phyloP scores from a whole-genome alignment of 2,329 filamentous ascomycete species.

The Colletotrichum cordylinicola region DNA sequence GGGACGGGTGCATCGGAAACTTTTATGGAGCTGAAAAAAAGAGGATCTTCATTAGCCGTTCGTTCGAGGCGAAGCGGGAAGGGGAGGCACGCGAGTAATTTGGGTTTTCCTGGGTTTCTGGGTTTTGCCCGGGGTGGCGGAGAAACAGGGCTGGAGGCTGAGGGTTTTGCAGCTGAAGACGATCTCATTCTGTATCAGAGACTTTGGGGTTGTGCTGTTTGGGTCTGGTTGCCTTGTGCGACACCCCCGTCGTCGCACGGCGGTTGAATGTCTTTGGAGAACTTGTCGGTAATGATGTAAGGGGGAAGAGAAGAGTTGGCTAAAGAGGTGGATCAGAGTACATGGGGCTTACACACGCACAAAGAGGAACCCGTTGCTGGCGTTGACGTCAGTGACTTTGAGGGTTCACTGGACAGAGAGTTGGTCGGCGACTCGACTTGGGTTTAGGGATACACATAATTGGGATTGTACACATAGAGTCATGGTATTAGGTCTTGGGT shows the following conservation, averaged over 20 bases:
- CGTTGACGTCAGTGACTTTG: not conserved
- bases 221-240: not conserved
- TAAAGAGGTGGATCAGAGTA: not conserved
- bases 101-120: not conserved
- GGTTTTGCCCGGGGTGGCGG: not conserved
- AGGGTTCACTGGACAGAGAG: not conserved
- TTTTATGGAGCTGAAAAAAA: not conserved
- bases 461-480: not conserved
- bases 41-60: not conserved
- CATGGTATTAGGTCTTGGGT: not conserved
- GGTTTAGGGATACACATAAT: not conserved
- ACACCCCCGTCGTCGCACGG: not conserved
- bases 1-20: not conserved
- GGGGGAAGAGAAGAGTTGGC: not conserved
- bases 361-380: not conserved
- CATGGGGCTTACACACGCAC: not conserved
- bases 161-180: not conserved
- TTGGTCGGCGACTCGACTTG: not conserved
- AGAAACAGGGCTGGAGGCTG: not conserved
- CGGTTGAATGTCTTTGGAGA: not conserved
- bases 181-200: not conserved
- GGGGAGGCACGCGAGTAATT: not conserved
- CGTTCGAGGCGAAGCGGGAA: not conserved
- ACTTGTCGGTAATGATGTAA: not conserved
- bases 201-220: not conserved